Evolutionary conservation across 2,329 filamentous ascomycete species (phyloP).

Genomic region (Helminthosporium solani): DNA sequence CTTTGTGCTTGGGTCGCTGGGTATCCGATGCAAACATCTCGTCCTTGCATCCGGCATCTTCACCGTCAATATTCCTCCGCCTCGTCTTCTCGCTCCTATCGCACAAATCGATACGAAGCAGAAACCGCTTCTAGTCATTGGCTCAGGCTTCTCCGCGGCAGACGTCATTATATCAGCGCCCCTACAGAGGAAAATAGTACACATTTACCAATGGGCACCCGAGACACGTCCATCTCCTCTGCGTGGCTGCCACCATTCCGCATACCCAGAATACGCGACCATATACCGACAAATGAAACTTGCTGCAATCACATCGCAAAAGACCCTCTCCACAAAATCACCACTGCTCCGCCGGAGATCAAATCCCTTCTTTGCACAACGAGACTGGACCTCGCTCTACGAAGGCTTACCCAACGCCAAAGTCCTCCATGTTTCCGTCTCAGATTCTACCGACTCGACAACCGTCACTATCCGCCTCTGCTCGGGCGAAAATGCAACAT

Average conservation of each 20-base stretch:
- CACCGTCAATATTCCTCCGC: constrained; percentile 54
- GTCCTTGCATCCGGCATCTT: constrained; percentile 63
- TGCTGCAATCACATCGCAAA: constrained; percentile 37
- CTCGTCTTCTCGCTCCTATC: constrained; percentile 51
- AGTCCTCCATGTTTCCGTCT: constrained; percentile 43
- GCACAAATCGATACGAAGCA: constrained; percentile 25
- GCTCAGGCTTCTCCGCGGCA: constrained; percentile 63
- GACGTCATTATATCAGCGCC: constrained; percentile 60
- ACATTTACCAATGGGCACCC: constrained; percentile 62
- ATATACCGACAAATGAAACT: constrained; percentile 63
- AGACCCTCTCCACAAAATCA: constrained; percentile 19
- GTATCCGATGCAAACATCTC: constrained; percentile 56
- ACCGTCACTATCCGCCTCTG: constrained; percentile 47
- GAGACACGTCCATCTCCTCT: constrained; percentile 57
- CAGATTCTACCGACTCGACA: constrained; percentile 8
- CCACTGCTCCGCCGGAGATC: constrained; percentile 39
- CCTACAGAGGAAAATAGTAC: constrained; percentile 55
- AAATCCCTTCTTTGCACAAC: constrained; percentile 49
- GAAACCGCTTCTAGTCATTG: constrained; percentile 56
- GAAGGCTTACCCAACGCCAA: constrained; percentile 58
- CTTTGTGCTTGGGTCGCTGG: constrained; percentile 54
- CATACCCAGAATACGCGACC: constrained; percentile 63
- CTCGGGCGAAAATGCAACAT: constrained; percentile 48
- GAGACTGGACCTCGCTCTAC: constrained; percentile 54
- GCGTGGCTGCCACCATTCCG: constrained; percentile 59